These are phyloP conservation scores for Lantana camara DNA, from an alignment of 257 asterid species.

Conservation along the genomic window DNA sequence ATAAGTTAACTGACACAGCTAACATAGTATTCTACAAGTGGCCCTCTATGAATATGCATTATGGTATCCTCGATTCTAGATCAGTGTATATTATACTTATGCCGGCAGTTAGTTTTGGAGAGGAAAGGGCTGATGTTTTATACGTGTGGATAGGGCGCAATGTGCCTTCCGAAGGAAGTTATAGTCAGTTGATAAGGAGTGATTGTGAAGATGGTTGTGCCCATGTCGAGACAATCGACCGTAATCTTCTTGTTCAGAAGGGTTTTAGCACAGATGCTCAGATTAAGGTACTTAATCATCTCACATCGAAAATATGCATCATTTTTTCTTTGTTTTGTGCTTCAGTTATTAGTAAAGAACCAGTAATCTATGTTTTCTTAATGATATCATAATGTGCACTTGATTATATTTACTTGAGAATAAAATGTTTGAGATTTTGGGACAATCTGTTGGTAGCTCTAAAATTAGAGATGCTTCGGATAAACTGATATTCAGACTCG, in stretches of 20 bases:
- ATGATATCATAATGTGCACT: not conserved
- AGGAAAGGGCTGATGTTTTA: slow-evolving; percentile 31
- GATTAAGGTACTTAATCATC: slow-evolving; percentile 29
- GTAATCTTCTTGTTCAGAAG: slow-evolving; percentile 38
- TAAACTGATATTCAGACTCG: not conserved
- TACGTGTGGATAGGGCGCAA: slow-evolving; percentile 49
- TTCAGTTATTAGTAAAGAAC: not conserved
- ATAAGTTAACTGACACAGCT: slow-evolving; percentile 28
- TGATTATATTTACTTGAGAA: not conserved
- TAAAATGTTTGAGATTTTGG: not conserved
- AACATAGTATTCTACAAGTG: slow-evolving; percentile 44
- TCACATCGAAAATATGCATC: not conserved
- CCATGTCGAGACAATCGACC: slow-evolving; percentile 37
- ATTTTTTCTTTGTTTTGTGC: not conserved
- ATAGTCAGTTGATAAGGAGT: slow-evolving; percentile 31
- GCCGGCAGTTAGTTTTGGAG: slow-evolving; percentile 27
- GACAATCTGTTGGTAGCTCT: no score
- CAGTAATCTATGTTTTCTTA: slow-evolving; percentile 2
- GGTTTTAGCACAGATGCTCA: slow-evolving; percentile 43
- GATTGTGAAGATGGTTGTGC: slow-evolving; percentile 31
- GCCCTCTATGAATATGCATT: slow-evolving; percentile 46
- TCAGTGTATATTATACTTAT: slow-evolving; percentile 45
- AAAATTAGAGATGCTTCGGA: no score
- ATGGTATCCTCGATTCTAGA: slow-evolving; percentile 42
- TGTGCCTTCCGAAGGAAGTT: slow-evolving; percentile 27